Percentiles rank a stretch among this genome's conserved stretches.
Evolutionary conservation across 2,329 filamentous ascomycete species (phyloP).

Genomic region (Pyrenophora teres): DNA sequence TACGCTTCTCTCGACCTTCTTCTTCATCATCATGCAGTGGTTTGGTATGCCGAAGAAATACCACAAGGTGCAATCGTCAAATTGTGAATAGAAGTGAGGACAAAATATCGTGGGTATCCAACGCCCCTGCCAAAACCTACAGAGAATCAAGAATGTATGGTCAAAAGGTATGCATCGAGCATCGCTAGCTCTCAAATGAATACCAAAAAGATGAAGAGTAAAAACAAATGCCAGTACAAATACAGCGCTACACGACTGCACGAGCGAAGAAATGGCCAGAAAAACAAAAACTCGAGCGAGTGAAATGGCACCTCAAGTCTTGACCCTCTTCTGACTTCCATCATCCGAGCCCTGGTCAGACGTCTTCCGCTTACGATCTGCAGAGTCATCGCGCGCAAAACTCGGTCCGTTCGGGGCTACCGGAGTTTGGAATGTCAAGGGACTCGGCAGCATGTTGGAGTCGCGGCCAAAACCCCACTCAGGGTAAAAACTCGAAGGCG

Average conservation of each 20-base stretch:
- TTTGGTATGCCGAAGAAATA: conserved; percentile 6
- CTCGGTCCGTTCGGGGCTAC: conserved; percentile 51
- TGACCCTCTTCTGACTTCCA: conserved; percentile 45
- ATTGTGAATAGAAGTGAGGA: conserved; percentile 20
- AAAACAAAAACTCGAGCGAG: background rate
- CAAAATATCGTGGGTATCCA: conserved; percentile 34
- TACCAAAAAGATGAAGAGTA: conserved; percentile 3
- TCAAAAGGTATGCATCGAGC: conserved; percentile 13
- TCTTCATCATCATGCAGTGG: conserved; percentile 15
- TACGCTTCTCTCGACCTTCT: conserved; percentile 3
- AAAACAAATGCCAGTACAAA: conserved; percentile 13
- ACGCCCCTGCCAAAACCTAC: conserved; percentile 26
- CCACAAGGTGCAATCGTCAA: conserved; percentile 11
- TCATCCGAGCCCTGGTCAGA: conserved; percentile 47
- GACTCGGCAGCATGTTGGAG: conserved; percentile 87
- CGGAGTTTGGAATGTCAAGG: conserved; percentile 90
- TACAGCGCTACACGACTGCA: conserved; percentile 1
- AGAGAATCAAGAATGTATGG: conserved; percentile 4
- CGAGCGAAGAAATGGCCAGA: conserved; percentile 1
- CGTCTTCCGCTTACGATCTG: conserved; percentile 49
- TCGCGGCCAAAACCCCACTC: conserved; percentile 84
- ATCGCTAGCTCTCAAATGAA: conserved; percentile 12
- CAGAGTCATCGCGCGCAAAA: conserved; percentile 51
- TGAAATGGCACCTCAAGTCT: conserved; percentile 28
- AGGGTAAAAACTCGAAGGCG: conserved; percentile 88